Evolutionary conservation across 2,329 filamentous ascomycete genomes (phyloP).

Genomic region (Onygena corvina): DNA sequence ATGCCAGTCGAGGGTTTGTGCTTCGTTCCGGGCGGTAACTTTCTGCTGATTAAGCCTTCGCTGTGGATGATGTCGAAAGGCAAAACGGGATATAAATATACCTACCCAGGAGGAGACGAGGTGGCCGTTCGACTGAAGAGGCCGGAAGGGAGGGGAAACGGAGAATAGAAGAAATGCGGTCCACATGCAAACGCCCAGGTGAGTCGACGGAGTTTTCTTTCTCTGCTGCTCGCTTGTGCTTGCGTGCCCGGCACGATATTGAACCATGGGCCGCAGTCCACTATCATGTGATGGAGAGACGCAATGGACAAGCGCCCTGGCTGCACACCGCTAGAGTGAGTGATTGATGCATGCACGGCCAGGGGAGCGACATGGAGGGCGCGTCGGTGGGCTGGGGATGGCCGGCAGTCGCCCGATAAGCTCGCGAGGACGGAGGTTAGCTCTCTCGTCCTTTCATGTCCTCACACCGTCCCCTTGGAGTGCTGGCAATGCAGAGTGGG

Average conservation of each 20-base stretch:
- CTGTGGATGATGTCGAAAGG: no score
- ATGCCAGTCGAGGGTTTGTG: not conserved
- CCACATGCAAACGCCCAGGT: no score
- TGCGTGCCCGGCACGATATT: not conserved
- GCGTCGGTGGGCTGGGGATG: not conserved
- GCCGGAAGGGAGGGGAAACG: no score
- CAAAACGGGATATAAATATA: no score
- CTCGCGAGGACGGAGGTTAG: not conserved
- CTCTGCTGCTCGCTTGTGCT: not conserved
- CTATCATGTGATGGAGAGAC: not conserved
- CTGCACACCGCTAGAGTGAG: conserved; percentile 3
- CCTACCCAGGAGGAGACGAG: no score
- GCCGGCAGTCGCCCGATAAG: not conserved
- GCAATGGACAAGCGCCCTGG: not conserved
- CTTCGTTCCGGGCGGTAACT: not conserved
- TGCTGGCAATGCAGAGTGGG: not conserved
- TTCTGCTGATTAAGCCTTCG: not conserved
- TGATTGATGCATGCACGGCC: conserved; percentile 4
- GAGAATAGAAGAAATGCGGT: no score
- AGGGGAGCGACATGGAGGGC: not conserved
- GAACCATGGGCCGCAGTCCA: not conserved
- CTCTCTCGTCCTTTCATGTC: not conserved
- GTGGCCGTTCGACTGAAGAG: no score
- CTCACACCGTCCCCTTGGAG: not conserved
- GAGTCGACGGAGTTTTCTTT: not conserved